Percentiles rank a stretch among this genome's conserved stretches.
phyloP scores from a whole-genome alignment of 257 asterid species.

The Ligustrum vulgare region DNA sequence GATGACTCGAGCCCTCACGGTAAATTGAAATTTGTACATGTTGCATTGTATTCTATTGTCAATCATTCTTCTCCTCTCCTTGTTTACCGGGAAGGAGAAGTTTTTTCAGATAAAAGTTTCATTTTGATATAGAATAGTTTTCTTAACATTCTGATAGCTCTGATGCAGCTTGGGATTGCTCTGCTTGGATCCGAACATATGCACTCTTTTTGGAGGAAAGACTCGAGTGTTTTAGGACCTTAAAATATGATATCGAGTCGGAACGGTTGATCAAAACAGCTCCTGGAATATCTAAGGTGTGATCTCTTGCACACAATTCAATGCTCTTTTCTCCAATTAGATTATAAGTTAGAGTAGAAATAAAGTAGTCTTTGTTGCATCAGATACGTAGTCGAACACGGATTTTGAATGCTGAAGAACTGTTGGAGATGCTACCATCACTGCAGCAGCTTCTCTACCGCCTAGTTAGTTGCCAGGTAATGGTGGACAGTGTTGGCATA shows the following conservation, averaged over 20 bases:
- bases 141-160: conserved; percentile 21
- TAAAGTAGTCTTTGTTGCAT: neutral
- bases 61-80: neutral
- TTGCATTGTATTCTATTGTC: neutral
- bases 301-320: neutral
- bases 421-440: conserved; percentile 74
- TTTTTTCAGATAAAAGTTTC: neutral
- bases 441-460: conserved; percentile 82
- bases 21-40: conserved; percentile 24
- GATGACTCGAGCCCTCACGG: conserved; percentile 73
- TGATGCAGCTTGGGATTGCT: conserved; percentile 92
- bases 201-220: conserved; percentile 87
- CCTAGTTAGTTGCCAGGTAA: conserved; percentile 77
- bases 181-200: conserved; percentile 83
- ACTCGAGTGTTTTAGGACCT: conserved; percentile 65
- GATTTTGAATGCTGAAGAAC: conserved; percentile 44
- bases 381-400: conserved; percentile 56
- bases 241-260: conserved; percentile 51
- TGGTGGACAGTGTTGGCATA: neutral
- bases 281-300: conserved; percentile 46
- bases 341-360: neutral
- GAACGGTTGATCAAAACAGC: conserved; percentile 43
- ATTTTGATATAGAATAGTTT: neutral
- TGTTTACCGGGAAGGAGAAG: neutral
- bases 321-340: neutral